Percentiles rank a stretch among this genome's conserved stretches.
Evolutionary conservation across 2,329 filamentous ascomycete species (phyloP).

Genomic region (Leptographium lundbergii): DNA sequence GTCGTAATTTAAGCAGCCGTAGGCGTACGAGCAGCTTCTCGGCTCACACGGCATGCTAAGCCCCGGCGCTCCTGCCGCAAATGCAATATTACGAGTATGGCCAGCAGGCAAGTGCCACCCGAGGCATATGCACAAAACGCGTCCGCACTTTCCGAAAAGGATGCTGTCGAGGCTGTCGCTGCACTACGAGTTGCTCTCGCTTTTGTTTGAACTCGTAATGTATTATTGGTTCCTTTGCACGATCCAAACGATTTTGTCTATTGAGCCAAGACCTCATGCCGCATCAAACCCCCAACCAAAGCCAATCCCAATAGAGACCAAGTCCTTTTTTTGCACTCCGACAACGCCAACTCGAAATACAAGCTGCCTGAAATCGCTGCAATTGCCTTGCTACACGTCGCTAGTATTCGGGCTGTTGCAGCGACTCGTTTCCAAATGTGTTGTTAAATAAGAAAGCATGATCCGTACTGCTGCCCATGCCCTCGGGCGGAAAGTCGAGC

Average conservation of each 20-base stretch:
- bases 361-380: not conserved
- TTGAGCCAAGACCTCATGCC: not conserved
- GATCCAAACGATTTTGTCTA: not conserved
- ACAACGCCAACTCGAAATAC: not conserved
- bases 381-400: not conserved
- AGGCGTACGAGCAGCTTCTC: not conserved
- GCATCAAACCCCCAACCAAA: not conserved
- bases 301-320: not conserved
- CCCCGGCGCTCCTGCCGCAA: not conserved
- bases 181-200: too few species aligned
- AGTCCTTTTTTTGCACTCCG: not conserved
- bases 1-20: not conserved
- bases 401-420: slow-evolving; percentile 8
- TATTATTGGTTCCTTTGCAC: not conserved
- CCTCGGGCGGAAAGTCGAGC: slow-evolving; percentile 43
- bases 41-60: not conserved
- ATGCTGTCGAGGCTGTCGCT: too few species aligned
- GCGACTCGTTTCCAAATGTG: slow-evolving; percentile 10
- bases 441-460: slow-evolving; percentile 17
- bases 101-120: not conserved
- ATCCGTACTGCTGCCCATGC: slow-evolving; percentile 16
- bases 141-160: not conserved
- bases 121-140: not conserved
- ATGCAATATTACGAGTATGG: not conserved
- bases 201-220: not conserved